phyloP scores from a whole-genome alignment of 306 rosid species.

The Rubus parviflorus region DNA sequence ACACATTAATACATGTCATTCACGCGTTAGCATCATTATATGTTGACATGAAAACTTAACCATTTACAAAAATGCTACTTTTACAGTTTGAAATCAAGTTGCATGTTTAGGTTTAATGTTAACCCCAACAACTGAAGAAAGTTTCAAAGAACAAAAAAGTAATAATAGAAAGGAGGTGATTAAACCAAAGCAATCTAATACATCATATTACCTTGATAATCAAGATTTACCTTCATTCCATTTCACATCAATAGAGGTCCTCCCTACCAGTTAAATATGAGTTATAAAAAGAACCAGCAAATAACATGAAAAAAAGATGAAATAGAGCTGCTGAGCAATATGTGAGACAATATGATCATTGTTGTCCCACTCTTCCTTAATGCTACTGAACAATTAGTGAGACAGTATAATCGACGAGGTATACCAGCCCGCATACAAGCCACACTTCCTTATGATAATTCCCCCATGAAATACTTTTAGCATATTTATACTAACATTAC shows the following conservation, averaged over 20 bases:
- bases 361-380: too few relatives aligned
- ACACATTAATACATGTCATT: slow-evolving; percentile 8
- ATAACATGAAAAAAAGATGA: background rate
- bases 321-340: background rate
- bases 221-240: slow-evolving; percentile 33
- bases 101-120: background rate
- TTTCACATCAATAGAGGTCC: slow-evolving; percentile 23
- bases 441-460: background rate
- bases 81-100: background rate
- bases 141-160: background rate
- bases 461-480: background rate
- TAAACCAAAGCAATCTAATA: background rate
- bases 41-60: background rate
- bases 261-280: slow-evolving; percentile 13
- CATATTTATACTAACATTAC: background rate
- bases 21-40: background rate
- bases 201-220: slow-evolving; percentile 29
- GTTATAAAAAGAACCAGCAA: slow-evolving; percentile 10
- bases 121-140: background rate
- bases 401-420: too few relatives aligned
- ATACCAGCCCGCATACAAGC: background rate
- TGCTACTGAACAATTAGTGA: too few relatives aligned
- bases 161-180: background rate
- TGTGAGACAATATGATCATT: background rate
- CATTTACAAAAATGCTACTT: background rate